Evolutionary conservation across 192 early-diverging fungal genomes (phyloP).

Genomic region (Gaertneriomyces semiglobifer): DNA sequence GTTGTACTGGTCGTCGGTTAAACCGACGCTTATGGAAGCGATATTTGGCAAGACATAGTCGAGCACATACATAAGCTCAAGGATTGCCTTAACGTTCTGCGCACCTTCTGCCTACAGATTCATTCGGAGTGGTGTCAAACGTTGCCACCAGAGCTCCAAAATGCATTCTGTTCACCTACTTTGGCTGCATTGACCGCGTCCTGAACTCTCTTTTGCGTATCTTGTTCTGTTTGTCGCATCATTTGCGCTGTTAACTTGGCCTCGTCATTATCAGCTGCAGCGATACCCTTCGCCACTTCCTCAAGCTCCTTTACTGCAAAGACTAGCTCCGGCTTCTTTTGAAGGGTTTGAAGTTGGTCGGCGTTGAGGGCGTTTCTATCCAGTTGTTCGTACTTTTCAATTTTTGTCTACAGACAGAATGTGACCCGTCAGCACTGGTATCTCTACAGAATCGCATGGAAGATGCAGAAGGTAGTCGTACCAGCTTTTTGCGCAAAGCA

Average conservation of each 20-base stretch:
- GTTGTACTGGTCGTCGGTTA: constrained; percentile 27
- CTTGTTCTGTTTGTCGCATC: constrained; percentile 4
- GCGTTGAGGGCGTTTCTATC: constrained; percentile 35
- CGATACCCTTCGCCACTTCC: constrained; percentile 39
- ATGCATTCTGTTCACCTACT: neutral
- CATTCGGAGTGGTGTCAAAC: neutral
- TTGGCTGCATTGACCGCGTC: constrained; percentile 8
- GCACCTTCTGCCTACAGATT: constrained; percentile 2
- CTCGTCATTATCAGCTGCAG: constrained; percentile 33
- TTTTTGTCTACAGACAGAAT: constrained; percentile 35
- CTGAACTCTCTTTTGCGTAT: neutral
- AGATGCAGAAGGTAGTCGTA: constrained; percentile 9
- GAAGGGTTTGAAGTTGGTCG: constrained; percentile 46
- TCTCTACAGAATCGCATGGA: neutral
- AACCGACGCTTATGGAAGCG: neutral
- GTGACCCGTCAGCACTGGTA: neutral
- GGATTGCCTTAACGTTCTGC: neutral
- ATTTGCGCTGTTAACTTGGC: neutral
- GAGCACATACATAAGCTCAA: constrained; percentile 20
- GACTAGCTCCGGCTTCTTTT: constrained; percentile 41
- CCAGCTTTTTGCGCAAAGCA: constrained; percentile 35
- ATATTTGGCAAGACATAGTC: constrained; percentile 17
- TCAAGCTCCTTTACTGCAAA: constrained; percentile 46
- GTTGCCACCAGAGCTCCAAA: neutral
- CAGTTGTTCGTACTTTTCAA: constrained; percentile 43